Evolutionary conservation across 345 rosid species (phyloP), one percentile per base, ranked within the genome.

Genomic region (Linum lewisii): DNA sequence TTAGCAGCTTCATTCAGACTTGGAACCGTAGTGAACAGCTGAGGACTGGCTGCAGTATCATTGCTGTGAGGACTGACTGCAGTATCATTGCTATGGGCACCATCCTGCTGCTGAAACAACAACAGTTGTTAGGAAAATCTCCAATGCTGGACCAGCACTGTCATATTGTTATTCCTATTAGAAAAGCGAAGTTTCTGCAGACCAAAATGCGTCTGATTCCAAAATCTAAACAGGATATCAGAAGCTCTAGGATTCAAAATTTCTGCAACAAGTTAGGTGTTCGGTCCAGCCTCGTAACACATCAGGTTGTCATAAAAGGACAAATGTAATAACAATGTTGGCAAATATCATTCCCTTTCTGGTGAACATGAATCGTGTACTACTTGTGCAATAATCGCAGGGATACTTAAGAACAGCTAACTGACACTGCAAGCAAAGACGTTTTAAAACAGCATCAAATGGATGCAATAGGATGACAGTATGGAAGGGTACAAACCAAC

Each of bases 1-100:
- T 79, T 68, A 60, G 86, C 71, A 64, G 86, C 84, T 53, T 79
- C 86, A 66, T 68, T 74, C 34, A 79, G 81, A 58, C 74, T 73
- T 55, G 84, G 84, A 51, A 82, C 61, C 10, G 80, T 75, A 19
- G 74, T 62, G 68, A 73, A 79, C 10, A 72, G 50, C 66, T 75
- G 80, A 59, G 89, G 78, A 60, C 66, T 29, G 45, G 56, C 56
- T 3, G 58, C 49, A 11, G 54, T 62, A 51, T 64, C 78, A 63
- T 65, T 64, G 21, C 64, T 51, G 47, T 61, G 80, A 59, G 89
- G 78, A 60, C 66, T 29, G 45, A 24, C 56, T 3, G 58, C 49
- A 11, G 54, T 62, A 51, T 64, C 78, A 63, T 65, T 64, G 21
- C 64, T 51, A 38, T 61, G 34, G 61, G 51, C 66, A 62, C 63